phyloP scores from a whole-genome alignment of 2,329 filamentous ascomycete species.

The Harringtonia lauricola region DNA sequence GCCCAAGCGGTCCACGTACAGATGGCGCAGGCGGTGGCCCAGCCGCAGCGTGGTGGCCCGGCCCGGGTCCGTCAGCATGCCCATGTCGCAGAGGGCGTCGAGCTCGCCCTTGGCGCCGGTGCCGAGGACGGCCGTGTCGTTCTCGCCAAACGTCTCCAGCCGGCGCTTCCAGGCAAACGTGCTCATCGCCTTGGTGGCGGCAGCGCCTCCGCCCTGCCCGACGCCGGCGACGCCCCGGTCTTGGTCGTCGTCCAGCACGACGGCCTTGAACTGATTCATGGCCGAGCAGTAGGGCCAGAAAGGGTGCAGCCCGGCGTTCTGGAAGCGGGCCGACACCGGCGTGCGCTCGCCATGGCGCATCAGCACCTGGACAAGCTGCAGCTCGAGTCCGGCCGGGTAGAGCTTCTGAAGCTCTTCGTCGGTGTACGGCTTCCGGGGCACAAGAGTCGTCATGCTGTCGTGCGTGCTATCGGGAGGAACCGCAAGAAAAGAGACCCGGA shows the following conservation, averaged over 20 bases:
- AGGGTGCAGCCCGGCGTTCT: conserved; percentile 56
- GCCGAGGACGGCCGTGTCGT: conserved; percentile 61
- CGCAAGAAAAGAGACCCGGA: not conserved
- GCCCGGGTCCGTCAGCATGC: conserved; percentile 67
- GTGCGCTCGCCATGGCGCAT: conserved; percentile 73
- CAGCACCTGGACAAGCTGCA: conserved; percentile 83
- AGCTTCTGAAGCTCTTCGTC: conserved; percentile 68
- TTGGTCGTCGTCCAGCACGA: conserved; percentile 31
- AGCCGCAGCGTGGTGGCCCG: conserved; percentile 61
- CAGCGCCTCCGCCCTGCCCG: conserved; percentile 17
- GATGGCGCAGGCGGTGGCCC: conserved; percentile 53
- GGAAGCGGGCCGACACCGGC: conserved; percentile 79
- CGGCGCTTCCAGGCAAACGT: conserved; percentile 54
- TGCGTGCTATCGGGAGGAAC: not conserved
- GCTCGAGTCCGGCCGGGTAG: conserved; percentile 69
- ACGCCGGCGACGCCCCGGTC: conserved; percentile 33
- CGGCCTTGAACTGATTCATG: conserved; percentile 54
- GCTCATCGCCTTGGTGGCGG: conserved; percentile 25
- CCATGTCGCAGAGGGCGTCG: conserved; percentile 71
- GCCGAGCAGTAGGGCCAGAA: conserved; percentile 89
- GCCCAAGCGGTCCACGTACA: conserved; percentile 64
- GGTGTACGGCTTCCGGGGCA: conserved; percentile 66
- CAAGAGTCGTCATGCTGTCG: conserved; percentile 61
- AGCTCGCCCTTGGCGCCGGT: conserved; percentile 56
- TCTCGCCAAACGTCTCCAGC: conserved; percentile 68